Conservation (phyloP, 805 yeast species). For the Barnettozyma vustinii region DNA sequence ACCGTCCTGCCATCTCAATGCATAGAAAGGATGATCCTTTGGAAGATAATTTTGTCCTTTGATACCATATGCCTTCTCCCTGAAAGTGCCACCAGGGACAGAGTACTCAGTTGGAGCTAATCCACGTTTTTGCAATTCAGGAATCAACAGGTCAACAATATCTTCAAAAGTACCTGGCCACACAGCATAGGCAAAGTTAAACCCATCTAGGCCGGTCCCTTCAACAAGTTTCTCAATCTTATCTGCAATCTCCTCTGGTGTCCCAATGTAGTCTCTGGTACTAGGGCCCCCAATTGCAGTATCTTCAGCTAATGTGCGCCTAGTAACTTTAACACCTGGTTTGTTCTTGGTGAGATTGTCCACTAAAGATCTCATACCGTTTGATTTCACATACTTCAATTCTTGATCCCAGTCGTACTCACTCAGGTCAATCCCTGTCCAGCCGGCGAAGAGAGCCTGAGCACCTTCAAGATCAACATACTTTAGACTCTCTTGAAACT, state of each 20-base stretch:
- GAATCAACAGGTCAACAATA: not conserved
- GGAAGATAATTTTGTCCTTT: not conserved
- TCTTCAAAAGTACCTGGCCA: not conserved
- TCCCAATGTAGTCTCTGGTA: not conserved
- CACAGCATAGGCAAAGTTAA: not conserved
- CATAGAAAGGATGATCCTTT: not conserved
- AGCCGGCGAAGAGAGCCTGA: constrained; percentile 34
- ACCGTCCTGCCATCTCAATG: not conserved
- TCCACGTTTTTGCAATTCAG: not conserved
- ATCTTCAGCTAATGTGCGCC: not conserved
- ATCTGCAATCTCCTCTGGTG: not conserved
- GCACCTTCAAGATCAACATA: constrained; percentile 32
- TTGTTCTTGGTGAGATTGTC: not conserved
- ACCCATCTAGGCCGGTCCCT: not conserved
- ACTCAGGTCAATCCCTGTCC: constrained; percentile 40
- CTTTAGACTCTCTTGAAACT: constrained; percentile 17
- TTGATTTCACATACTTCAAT: not conserved
- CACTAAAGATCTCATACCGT: not conserved
- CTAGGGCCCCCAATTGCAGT: not conserved
- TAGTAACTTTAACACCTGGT: not conserved
- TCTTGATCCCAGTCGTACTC: constrained; percentile 25
- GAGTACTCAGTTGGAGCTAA: not conserved
- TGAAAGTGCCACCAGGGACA: not conserved
- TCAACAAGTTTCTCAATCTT: not conserved
- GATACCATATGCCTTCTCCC: not conserved